phyloP scores from a whole-genome alignment of 1,284 basidiomycete species.

The Thecaphora frezii region DNA sequence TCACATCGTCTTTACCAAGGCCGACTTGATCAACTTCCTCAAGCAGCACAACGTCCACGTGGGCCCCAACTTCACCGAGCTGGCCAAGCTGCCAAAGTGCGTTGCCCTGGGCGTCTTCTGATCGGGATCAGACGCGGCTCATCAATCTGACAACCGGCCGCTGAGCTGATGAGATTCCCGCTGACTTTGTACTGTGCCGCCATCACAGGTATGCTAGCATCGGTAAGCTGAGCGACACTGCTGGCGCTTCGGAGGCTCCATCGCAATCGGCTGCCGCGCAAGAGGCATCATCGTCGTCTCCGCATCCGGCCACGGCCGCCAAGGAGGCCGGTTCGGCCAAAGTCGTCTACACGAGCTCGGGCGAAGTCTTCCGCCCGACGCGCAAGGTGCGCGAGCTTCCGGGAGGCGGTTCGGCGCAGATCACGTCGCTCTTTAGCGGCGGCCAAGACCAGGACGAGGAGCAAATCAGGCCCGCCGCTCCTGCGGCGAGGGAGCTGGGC shows the following conservation, averaged over 20 bases:
- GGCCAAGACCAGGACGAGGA: conserved; percentile 22
- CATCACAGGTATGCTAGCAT: conserved; percentile 37
- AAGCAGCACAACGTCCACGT: conserved; percentile 49
- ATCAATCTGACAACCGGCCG: background rate
- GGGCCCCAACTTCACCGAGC: conserved; percentile 46
- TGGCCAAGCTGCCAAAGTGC: conserved; percentile 42
- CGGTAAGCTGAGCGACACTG: conserved; percentile 30
- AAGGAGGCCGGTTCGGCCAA: conserved; percentile 7
- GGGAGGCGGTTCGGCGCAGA: conserved; percentile 42
- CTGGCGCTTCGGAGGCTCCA: conserved; percentile 11
- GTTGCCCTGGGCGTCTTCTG: background rate
- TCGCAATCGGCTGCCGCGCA: conserved; percentile 7
- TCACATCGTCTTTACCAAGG: conserved; percentile 51
- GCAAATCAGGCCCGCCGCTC: conserved; percentile 1
- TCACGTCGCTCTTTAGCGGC: conserved; percentile 41
- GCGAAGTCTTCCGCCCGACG: conserved; percentile 47
- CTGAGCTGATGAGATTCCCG: background rate
- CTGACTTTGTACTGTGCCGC: background rate
- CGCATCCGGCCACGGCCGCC: conserved; percentile 4
- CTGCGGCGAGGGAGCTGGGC: conserved; percentile 1
- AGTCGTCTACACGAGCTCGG: conserved; percentile 39
- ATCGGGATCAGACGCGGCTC: background rate
- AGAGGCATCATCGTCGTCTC: conserved; percentile 1
- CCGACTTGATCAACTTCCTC: conserved; percentile 42
- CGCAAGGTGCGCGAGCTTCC: conserved; percentile 48